Conservation (phyloP, 129 eudicot species). For the Lactuca saligna region DNA sequence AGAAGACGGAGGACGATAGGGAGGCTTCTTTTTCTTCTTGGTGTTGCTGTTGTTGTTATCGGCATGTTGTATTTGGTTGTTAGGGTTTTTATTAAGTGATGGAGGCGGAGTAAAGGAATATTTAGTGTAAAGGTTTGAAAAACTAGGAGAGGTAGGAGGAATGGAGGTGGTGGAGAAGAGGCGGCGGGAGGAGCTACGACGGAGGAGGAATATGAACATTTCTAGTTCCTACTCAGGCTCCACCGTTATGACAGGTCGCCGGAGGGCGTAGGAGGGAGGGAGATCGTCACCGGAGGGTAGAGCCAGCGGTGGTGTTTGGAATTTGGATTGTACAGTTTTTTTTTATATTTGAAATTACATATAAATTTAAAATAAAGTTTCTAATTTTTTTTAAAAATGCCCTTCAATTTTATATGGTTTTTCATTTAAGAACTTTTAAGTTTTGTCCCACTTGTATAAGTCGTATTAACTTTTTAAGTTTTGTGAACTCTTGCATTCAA, state of each 20-base stretch:
- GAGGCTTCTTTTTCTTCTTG: conserved; percentile 35
- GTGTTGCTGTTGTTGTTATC: conserved; percentile 14
- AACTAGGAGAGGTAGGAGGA: conserved; percentile 9
- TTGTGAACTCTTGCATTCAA: conserved; percentile 45
- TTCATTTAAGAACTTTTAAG: background rate
- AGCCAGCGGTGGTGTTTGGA: background rate
- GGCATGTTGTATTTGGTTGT: conserved; percentile 20
- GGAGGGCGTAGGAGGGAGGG: too few relatives aligned
- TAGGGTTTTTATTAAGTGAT: conserved; percentile 43
- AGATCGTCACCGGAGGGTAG: background rate
- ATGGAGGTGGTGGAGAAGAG: conserved; percentile 30
- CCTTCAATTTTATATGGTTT: background rate
- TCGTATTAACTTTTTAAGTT: conserved; percentile 1
- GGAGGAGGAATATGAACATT: conserved; percentile 34
- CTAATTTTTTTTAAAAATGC: background rate
- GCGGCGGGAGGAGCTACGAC: conserved; percentile 44
- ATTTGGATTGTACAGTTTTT: background rate
- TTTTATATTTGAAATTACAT: background rate
- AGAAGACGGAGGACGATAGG: conserved; percentile 76
- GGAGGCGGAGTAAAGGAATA: conserved; percentile 68
- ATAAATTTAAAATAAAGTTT: background rate
- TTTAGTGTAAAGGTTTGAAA: conserved; percentile 54
- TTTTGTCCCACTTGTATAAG: conserved; percentile 1
- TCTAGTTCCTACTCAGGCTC: background rate
- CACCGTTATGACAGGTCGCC: too few relatives aligned